Evolutionary conservation across 2,329 filamentous ascomycete genomes (phyloP).

Genomic region (Daldinia eschscholtzii): DNA sequence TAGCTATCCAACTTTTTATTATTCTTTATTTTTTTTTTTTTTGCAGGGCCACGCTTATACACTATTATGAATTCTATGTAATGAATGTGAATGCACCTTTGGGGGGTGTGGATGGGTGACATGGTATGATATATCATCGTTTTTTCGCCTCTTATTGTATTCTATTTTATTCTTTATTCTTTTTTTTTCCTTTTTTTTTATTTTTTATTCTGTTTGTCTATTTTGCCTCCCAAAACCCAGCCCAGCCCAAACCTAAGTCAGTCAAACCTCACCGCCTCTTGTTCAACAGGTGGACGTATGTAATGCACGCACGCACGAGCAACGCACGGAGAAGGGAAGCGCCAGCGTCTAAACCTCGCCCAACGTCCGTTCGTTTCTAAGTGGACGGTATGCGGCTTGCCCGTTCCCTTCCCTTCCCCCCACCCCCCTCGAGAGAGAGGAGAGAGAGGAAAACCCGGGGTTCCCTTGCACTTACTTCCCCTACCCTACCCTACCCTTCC

Average conservation of each 20-base stretch:
- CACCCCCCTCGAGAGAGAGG: conserved; percentile 3
- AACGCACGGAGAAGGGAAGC: neutral
- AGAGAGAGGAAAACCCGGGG: conserved; percentile 33
- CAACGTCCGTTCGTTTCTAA: conserved; percentile 17
- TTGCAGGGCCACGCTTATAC: neutral
- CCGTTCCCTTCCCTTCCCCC: conserved; percentile 9
- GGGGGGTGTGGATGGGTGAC: neutral
- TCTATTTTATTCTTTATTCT: neutral
- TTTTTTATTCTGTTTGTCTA: neutral
- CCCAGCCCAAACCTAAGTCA: neutral
- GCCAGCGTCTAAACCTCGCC: conserved; percentile 3
- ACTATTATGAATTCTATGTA: neutral
- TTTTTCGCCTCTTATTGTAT: conserved; percentile 3
- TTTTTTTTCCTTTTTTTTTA: neutral
- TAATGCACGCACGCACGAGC: conserved; percentile 17
- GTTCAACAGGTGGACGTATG: conserved; percentile 21
- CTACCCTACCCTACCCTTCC: neutral
- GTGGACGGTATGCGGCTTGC: conserved; percentile 38
- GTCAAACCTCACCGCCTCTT: conserved; percentile 40
- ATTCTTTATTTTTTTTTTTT: neutral
- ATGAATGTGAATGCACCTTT: neutral
- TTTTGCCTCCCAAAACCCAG: neutral
- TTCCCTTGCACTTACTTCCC: conserved; percentile 27
- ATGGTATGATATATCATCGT: neutral
- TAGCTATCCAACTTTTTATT: neutral